phyloP scores from a whole-genome alignment of 2,329 filamentous ascomycete genomes.

The Leptographium galeiforme region DNA sequence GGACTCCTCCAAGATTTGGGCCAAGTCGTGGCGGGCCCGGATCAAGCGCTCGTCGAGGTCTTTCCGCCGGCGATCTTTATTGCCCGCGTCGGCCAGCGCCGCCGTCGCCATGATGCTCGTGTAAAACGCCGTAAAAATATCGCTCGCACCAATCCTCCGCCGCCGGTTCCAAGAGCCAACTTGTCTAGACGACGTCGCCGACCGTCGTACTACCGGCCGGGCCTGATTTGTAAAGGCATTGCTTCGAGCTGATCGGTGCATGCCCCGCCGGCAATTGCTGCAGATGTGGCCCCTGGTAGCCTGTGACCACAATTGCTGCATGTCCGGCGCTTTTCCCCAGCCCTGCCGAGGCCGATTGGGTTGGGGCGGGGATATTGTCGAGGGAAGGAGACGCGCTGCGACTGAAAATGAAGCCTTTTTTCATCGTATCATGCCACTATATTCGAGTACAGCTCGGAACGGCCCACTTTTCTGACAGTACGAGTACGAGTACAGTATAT shows the following conservation, averaged over 20 bases:
- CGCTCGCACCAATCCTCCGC: slow-evolving; percentile 34
- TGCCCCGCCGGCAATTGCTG: slow-evolving; percentile 51
- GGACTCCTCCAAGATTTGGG: slow-evolving; percentile 3
- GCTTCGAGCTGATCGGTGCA: slow-evolving; percentile 17
- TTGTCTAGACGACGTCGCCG: slow-evolving; percentile 24
- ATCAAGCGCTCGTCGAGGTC: slow-evolving; percentile 50
- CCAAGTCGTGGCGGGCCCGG: slow-evolving; percentile 26
- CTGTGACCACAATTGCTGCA: slow-evolving; percentile 58
- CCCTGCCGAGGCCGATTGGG: neutral
- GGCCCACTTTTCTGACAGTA: neutral
- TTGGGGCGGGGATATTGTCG: neutral
- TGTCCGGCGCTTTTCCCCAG: slow-evolving; percentile 28
- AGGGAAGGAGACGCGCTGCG: neutral
- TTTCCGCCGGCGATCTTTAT: slow-evolving; percentile 42
- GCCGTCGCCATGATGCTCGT: slow-evolving; percentile 54
- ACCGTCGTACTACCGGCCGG: slow-evolving; percentile 25
- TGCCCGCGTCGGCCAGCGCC: slow-evolving; percentile 45
- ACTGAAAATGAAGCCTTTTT: neutral
- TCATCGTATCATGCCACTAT: slow-evolving; percentile 9
- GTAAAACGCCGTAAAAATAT: slow-evolving; percentile 53
- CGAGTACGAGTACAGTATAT: too few species aligned
- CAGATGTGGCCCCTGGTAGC: slow-evolving; percentile 50
- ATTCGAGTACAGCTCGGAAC: neutral
- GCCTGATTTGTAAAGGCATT: slow-evolving; percentile 17
- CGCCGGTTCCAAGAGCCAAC: slow-evolving; percentile 22